Evolutionary conservation across 306 rosid species (phyloP), one percentile per base, ranked within the genome.

Genomic region (Biancaea sappan): DNA sequence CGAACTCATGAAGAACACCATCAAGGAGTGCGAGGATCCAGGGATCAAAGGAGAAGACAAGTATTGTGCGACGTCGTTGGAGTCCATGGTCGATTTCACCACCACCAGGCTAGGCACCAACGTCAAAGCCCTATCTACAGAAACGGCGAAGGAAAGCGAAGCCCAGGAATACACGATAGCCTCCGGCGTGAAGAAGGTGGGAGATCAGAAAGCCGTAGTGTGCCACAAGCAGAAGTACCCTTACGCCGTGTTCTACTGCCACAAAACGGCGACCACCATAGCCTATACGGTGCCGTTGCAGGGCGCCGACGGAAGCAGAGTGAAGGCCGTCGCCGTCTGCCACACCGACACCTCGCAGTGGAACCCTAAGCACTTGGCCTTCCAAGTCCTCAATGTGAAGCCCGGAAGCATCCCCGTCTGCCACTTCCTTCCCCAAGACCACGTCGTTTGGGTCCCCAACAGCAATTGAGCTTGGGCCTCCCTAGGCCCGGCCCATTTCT

Each of bases 301-400:
- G 47, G 90, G 88, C 11, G 87, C 56, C 3, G 82, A 85, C 41
- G 91, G 98, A 37, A 72, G 24, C 0, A 86, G 83, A 14, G 88
- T 84, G 44, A 85, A 88, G 32, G 98, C 91, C 2, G 84, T 86
- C 1, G 98, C 93, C 1, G 78, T 88, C 0, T 93, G 98, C 73
- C 98, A 93, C 51, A 85, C 86, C 0, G 86, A 93, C 62, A 89
- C 98, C 1, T 82, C 96, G 2, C 43, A 81, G 13, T 93, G 98
- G 98, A 93, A 93, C 66, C 96, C 97, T 0, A 88, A 86, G 40
- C 98, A 93, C 56, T 59, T 93, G 84, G 98, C 97, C 3, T 93
- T 91, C 73, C 86, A 83, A 68, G 88, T 87, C 2, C 92, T 93
- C 15, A 91, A 91, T 31, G 89, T 93, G 35, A 83, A 83, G 83